Conservation (phyloP, 2,329 filamentous ascomycete species). For the Colletotrichum sansevieriae region DNA sequence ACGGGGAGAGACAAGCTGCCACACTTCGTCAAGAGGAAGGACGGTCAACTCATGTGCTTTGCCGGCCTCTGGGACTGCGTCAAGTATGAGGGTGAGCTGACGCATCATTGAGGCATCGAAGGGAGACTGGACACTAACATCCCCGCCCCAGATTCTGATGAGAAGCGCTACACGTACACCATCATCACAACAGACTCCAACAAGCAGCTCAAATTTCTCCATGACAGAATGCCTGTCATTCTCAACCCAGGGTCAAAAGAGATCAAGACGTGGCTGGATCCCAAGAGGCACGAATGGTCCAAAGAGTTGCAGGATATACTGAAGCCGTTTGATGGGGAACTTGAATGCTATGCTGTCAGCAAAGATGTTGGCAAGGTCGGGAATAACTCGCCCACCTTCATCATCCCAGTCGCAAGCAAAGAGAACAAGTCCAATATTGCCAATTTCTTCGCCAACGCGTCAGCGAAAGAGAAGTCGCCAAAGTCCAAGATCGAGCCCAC, state of each 20-base stretch:
- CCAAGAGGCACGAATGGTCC: constrained; percentile 78
- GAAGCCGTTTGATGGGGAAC: constrained; percentile 81
- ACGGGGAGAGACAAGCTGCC: constrained; percentile 86
- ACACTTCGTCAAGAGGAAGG: constrained; percentile 84
- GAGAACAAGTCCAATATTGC: constrained; percentile 95
- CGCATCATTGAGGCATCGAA: background rate
- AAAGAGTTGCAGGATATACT: constrained; percentile 82
- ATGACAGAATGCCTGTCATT: constrained; percentile 96
- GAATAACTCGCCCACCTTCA: constrained; percentile 86
- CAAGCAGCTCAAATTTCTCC: constrained; percentile 84
- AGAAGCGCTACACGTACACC: constrained; percentile 88
- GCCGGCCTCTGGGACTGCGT: constrained; percentile 94
- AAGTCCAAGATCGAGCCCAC: constrained; percentile 22
- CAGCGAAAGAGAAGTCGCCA: constrained; percentile 52
- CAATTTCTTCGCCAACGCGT: constrained; percentile 81
- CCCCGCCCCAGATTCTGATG: constrained; percentile 61
- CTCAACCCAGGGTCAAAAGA: constrained; percentile 80
- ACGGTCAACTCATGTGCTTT: constrained; percentile 87
- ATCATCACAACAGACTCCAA: constrained; percentile 94
- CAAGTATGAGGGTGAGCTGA: constrained; percentile 75
- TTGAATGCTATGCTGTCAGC: constrained; percentile 88
- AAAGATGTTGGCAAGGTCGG: constrained; percentile 95
- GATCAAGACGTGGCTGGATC: constrained; percentile 84
- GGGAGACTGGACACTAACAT: background rate
- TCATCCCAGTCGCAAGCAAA: constrained; percentile 84